A percentile compares a stretch with the other conserved stretches of the same genome.
Evolutionary conservation across 2,329 filamentous ascomycete genomes (phyloP).

Genomic region (Aspergillus arachidicola): DNA sequence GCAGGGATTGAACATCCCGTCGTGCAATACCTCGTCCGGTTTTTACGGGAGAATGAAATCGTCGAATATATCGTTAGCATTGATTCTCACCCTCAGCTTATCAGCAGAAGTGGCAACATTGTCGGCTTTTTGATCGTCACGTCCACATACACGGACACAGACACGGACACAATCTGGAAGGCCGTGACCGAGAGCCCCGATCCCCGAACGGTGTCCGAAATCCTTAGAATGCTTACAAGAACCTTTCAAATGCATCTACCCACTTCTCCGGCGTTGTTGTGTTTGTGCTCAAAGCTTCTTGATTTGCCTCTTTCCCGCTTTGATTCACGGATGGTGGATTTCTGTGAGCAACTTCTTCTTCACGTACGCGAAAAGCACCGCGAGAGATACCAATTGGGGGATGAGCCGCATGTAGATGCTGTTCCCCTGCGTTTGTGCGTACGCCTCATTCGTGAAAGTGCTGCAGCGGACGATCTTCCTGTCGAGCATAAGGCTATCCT

Average conservation of each 20-base stretch:
- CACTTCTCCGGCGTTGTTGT: conserved; percentile 54
- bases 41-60: conserved; percentile 70
- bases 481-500: conserved; percentile 63
- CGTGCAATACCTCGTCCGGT: conserved; percentile 68
- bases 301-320: conserved; percentile 65
- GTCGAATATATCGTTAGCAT: conserved; percentile 87
- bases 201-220: conserved; percentile 78
- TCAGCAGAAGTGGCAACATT: conserved; percentile 77
- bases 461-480: conserved; percentile 56
- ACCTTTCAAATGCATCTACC: conserved; percentile 51
- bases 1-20: conserved; percentile 54
- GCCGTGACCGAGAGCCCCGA: conserved; percentile 81
- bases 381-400: conserved; percentile 28
- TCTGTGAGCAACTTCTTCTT: conserved; percentile 62
- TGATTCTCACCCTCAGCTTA: conserved; percentile 89
- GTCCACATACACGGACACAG: conserved; percentile 67
- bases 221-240: conserved; percentile 66
- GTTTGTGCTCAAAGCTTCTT: conserved; percentile 72
- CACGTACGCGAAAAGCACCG: conserved; percentile 50
- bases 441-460: conserved; percentile 72
- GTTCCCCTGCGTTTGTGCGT: conserved; percentile 61
- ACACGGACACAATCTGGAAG: conserved; percentile 82
- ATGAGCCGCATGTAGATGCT: conserved; percentile 36
- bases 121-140: conserved; percentile 85
- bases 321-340: conserved; percentile 62